Percentiles rank a stretch among this genome's conserved stretches.
phyloP scores from a whole-genome alignment of 345 rosid genomes.

The Cardamine resedifolia region DNA sequence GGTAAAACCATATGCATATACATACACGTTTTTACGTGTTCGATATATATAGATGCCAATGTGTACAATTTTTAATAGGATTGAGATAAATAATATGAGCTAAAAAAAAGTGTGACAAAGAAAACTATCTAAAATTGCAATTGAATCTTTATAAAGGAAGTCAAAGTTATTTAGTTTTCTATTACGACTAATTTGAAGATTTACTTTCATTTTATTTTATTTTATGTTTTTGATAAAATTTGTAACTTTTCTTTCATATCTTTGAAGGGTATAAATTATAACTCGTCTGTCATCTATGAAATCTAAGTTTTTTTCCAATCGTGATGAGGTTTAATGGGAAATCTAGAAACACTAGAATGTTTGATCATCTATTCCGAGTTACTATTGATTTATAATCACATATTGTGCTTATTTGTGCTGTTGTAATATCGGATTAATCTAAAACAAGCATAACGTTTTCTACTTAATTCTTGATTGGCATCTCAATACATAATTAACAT shows the following conservation, averaged over 20 bases:
- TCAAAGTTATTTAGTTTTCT: not conserved
- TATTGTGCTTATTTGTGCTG: not conserved
- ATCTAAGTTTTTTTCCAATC: not conserved
- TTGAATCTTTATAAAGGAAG: slow-evolving; percentile 3
- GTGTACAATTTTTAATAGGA: slow-evolving; percentile 32
- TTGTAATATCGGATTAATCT: not conserved
- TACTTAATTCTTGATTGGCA: not conserved
- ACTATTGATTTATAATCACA: too few species aligned
- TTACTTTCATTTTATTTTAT: not conserved
- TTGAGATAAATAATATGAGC: not conserved
- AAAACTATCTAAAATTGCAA: slow-evolving; percentile 8
- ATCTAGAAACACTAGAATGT: not conserved
- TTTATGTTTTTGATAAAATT: not conserved
- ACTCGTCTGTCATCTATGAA: not conserved
- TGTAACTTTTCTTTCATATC: not conserved
- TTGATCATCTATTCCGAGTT: too few species aligned
- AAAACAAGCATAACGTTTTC: too few species aligned
- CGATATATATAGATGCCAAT: slow-evolving; percentile 32
- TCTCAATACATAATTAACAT: not conserved
- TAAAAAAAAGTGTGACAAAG: not conserved
- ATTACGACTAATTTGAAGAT: not conserved
- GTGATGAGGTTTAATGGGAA: not conserved
- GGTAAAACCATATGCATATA: slow-evolving; percentile 21
- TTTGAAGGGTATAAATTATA: too few species aligned
- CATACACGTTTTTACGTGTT: slow-evolving; percentile 29